Evolutionary conservation across 2,329 filamentous ascomycete genomes (phyloP).

Genomic region (Aspergillus quadrilineatus): DNA sequence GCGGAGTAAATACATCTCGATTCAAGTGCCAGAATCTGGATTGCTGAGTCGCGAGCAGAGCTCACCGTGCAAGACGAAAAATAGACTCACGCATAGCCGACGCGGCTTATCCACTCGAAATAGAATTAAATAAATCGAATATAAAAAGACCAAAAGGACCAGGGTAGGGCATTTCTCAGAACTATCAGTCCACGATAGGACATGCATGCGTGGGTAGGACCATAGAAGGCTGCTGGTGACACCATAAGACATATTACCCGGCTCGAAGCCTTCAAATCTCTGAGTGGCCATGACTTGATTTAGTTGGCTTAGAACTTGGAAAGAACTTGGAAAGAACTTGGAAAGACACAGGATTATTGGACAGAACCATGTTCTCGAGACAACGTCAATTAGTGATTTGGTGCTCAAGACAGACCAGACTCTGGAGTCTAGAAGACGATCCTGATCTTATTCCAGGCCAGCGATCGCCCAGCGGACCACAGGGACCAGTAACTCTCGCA

Average conservation of each 20-base stretch:
- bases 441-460: neutral
- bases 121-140: neutral
- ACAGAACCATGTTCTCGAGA: too few relatives aligned
- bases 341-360: too few relatives aligned
- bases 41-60: neutral
- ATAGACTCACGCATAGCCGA: neutral
- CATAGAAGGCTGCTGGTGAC: neutral
- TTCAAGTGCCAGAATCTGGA: conserved; percentile 6
- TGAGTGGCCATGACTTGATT: too few relatives aligned
- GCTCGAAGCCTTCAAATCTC: too few relatives aligned
- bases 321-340: neutral
- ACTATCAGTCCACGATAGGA: neutral
- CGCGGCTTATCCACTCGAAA: neutral
- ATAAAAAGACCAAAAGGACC: neutral
- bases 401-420: neutral
- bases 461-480: neutral
- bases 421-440: neutral
- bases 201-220: neutral
- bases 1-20: conserved; percentile 7
- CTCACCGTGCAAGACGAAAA: neutral
- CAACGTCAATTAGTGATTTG: too few relatives aligned
- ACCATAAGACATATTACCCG: neutral
- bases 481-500: too few relatives aligned
- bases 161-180: neutral
- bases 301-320: too few relatives aligned